A percentile compares a stretch with the other conserved stretches of the same genome.
Evolutionary conservation across 139 green algal genomes (phyloP).

Genomic region (Volvox reticuliferus): DNA sequence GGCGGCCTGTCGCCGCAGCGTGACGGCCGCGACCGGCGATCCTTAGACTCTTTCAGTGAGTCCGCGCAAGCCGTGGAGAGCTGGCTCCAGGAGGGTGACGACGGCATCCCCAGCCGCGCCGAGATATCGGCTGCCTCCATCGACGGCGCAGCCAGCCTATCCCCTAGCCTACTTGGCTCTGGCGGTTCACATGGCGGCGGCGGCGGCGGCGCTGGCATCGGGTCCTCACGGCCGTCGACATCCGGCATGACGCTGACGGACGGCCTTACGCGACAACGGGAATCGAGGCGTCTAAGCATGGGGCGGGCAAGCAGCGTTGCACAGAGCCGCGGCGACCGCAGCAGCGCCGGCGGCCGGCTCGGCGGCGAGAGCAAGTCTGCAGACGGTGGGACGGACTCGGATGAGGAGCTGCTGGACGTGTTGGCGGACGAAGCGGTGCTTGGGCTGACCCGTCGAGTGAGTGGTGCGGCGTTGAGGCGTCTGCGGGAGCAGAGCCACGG

Average conservation of each 20-base stretch:
- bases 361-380: not conserved
- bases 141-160: not conserved
- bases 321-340: not conserved
- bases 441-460: not conserved
- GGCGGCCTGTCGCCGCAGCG: not conserved
- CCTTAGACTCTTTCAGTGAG: not conserved
- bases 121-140: not conserved
- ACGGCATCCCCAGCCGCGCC: not conserved
- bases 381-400: not conserved
- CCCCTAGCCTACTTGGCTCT: not conserved
- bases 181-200: not conserved
- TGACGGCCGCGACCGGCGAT: not conserved
- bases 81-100: not conserved
- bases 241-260: not conserved
- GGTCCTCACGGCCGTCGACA: not conserved
- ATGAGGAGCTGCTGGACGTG: conserved; percentile 22
- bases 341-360: not conserved
- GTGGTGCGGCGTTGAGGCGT: not conserved
- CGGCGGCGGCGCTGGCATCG: not conserved
- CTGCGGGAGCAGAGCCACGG: not conserved
- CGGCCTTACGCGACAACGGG: not conserved
- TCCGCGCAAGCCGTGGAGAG: not conserved
- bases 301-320: not conserved
- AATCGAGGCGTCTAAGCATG: not conserved
- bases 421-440: not conserved